Percentiles rank a stretch among this genome's conserved stretches.
Conservation (phyloP, 2,329 filamentous ascomycete genomes). For the Fonsecaea nubica region DNA sequence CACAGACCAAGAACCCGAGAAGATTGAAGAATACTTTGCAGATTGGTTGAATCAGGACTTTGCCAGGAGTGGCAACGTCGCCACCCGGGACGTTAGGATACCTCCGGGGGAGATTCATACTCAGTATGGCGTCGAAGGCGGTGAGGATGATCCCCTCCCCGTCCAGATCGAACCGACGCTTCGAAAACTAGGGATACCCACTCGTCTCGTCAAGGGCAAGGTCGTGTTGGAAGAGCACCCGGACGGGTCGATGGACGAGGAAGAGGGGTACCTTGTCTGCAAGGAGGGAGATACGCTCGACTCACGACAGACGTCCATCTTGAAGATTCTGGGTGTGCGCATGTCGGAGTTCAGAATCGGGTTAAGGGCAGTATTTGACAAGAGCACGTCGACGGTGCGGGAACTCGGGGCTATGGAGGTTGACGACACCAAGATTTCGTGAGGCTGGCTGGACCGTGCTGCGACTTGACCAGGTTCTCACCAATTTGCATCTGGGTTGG, state of each 20-base stretch:
- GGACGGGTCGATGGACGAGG: conserved; percentile 49
- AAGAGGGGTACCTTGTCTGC: conserved; percentile 74
- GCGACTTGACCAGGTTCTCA: background rate
- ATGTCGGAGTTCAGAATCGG: conserved; percentile 88
- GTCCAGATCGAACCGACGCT: conserved; percentile 91
- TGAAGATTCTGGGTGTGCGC: conserved; percentile 92
- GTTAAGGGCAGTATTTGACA: conserved; percentile 69
- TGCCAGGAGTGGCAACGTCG: conserved; percentile 81
- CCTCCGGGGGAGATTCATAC: conserved; percentile 84
- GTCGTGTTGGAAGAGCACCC: conserved; percentile 71
- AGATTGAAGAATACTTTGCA: conserved; percentile 75
- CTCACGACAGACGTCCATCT: conserved; percentile 85
- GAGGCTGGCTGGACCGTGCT: background rate
- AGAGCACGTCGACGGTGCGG: conserved; percentile 49
- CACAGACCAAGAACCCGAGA: conserved; percentile 74
- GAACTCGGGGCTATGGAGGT: conserved; percentile 53
- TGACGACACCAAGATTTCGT: conserved; percentile 39
- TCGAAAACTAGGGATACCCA: conserved; percentile 87
- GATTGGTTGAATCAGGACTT: conserved; percentile 80
- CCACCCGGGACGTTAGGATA: conserved; percentile 77
- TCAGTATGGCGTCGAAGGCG: conserved; percentile 58
- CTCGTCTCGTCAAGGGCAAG: conserved; percentile 84
- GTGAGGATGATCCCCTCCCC: conserved; percentile 84
- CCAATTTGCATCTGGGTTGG: background rate
- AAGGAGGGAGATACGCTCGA: conserved; percentile 84